These are phyloP conservation scores for Cystofilobasidium capitatum DNA, from an alignment of 768 basidiomycete genomes.

Conservation along the genomic window DNA sequence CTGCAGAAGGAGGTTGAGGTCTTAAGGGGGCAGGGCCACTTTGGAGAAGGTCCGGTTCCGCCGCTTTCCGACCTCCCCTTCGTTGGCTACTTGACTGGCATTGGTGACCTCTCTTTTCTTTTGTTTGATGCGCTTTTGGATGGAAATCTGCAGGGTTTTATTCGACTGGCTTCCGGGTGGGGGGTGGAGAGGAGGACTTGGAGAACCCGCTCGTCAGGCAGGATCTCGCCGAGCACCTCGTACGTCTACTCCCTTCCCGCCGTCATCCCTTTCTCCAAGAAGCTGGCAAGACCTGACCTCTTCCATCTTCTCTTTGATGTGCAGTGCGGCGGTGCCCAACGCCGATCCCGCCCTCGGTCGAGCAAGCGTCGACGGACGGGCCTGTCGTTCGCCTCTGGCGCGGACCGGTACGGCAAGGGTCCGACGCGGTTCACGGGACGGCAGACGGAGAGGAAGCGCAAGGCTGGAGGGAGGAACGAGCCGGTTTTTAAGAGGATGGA, in stretches of 20 bases:
- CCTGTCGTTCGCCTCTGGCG: not conserved
- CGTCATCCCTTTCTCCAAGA: not conserved
- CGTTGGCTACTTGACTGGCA: not conserved
- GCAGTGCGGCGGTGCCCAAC: not conserved
- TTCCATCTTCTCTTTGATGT: too few relatives aligned
- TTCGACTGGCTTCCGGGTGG: not conserved
- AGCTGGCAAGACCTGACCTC: too few relatives aligned
- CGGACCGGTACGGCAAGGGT: not conserved
- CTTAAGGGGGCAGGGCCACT: not conserved
- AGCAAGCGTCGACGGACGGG: not conserved
- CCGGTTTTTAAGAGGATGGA: not conserved
- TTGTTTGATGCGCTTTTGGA: not conserved
- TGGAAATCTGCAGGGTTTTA: not conserved
- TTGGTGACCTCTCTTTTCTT: not conserved
- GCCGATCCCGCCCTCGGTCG: not conserved
- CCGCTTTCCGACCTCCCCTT: not conserved
- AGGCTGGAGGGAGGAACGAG: not conserved
- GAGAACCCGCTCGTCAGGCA: not conserved
- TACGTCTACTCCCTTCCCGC: not conserved
- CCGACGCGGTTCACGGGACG: not conserved
- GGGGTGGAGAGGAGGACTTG: not conserved
- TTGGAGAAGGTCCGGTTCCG: not conserved
- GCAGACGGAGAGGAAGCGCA: slow-evolving; percentile 6
- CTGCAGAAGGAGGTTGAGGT: not conserved
- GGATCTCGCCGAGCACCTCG: not conserved